A percentile compares a stretch with the other conserved stretches of the same genome.
Conservation (phyloP, 1,284 basidiomycete species). For the Trichosporon faecale region DNA sequence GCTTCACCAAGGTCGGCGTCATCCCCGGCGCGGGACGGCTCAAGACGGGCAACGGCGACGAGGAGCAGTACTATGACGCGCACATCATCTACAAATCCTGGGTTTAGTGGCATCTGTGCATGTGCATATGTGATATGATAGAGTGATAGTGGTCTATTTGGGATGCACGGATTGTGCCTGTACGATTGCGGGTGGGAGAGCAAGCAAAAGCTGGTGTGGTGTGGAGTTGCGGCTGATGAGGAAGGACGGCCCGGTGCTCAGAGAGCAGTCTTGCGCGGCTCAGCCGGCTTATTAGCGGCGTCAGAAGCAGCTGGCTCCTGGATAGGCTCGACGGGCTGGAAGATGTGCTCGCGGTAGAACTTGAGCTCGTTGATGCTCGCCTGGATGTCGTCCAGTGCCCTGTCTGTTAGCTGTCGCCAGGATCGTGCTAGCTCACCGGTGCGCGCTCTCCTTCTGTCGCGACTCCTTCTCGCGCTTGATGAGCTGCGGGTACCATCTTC, state of each 20-base stretch:
- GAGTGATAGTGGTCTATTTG: not conserved
- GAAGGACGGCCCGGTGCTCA: constrained; percentile 10
- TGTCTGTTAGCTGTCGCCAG: constrained; percentile 8
- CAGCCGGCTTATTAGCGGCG: not conserved
- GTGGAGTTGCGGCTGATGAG: not conserved
- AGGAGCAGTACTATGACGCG: constrained; percentile 85
- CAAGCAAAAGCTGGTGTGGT: not conserved
- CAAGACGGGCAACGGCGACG: constrained; percentile 59
- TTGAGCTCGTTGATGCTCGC: constrained; percentile 54
- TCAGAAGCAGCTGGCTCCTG: not conserved
- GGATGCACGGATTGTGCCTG: not conserved
- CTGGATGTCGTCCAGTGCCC: constrained; percentile 55
- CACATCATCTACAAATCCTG: constrained; percentile 70
- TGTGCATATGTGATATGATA: not conserved
- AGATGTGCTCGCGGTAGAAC: constrained; percentile 52
- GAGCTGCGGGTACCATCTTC: constrained; percentile 53
- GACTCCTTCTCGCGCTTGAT: constrained; percentile 30
- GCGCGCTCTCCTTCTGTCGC: constrained; percentile 37
- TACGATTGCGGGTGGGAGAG: not conserved
- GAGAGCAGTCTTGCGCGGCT: constrained; percentile 34
- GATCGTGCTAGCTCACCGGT: constrained; percentile 34
- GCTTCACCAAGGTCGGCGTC: constrained; percentile 74
- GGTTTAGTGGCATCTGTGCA: not conserved
- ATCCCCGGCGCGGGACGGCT: constrained; percentile 83
- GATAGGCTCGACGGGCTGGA: constrained; percentile 39